Conservation (phyloP, 129 eudicot species). For the Centrapalus pauciflorus region DNA sequence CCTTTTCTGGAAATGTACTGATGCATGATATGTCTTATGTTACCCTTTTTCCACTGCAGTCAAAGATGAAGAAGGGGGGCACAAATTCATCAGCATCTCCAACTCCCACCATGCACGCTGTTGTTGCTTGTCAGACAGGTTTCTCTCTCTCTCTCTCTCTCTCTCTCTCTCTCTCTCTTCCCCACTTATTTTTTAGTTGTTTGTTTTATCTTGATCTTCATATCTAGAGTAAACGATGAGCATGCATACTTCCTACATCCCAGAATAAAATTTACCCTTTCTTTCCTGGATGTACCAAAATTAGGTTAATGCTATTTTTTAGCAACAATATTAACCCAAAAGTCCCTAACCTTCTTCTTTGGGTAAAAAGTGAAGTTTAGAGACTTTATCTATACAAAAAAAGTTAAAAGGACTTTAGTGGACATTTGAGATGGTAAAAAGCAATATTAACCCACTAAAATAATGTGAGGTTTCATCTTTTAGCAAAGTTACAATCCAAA, state of each 20-base stretch:
- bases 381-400: too few species aligned
- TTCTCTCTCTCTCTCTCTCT: not conserved
- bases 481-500: not conserved
- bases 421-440: too few species aligned
- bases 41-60: slow-evolving; percentile 40
- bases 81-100: slow-evolving; percentile 50
- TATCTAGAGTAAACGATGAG: not conserved
- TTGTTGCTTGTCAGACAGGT: slow-evolving; percentile 56
- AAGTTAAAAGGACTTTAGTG: too few species aligned
- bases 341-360: too few species aligned
- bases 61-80: slow-evolving; percentile 52
- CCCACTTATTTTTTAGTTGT: not conserved
- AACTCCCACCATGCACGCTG: slow-evolving; percentile 32
- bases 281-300: not conserved
- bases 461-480: not conserved
- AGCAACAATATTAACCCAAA: too few species aligned
- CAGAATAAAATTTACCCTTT: not conserved
- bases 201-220: not conserved
- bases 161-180: too few species aligned
- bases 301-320: too few species aligned
- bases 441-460: too few species aligned
- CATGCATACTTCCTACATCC: not conserved
- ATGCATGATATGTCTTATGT: not conserved
- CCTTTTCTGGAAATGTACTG: not conserved
- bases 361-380: too few species aligned